A percentile compares a stretch with the other conserved stretches of the same genome.
phyloP scores from a whole-genome alignment of 345 rosid species.

The Citropsis articulata region DNA sequence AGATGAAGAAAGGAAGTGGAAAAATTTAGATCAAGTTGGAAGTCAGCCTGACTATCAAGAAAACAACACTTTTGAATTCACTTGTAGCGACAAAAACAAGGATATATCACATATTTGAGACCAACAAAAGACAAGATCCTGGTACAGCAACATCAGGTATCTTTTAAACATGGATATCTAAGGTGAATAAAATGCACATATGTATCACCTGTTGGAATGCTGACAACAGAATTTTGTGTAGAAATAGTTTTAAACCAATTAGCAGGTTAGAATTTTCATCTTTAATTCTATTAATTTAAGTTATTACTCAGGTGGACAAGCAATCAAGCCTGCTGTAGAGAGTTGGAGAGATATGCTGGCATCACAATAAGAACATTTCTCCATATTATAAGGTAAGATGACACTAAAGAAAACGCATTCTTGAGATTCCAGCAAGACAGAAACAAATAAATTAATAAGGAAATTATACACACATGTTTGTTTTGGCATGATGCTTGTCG shows the following conservation, averaged over 20 bases:
- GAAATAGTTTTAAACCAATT: background rate
- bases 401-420: background rate
- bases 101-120: background rate
- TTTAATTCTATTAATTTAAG: background rate
- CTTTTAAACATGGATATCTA: background rate
- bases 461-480: slow-evolving; percentile 65
- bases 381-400: background rate
- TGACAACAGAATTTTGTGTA: background rate
- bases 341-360: background rate
- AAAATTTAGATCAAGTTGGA: background rate
- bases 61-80: background rate
- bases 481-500: slow-evolving; percentile 91
- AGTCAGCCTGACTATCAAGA: slow-evolving; percentile 3
- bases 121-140: background rate
- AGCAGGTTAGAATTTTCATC: background rate
- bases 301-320: background rate
- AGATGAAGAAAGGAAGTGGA: background rate
- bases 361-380: background rate
- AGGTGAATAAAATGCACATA: background rate
- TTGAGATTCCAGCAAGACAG: background rate
- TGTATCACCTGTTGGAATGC: background rate
- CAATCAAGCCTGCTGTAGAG: background rate
- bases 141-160: background rate
- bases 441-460: slow-evolving; percentile 7
- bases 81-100: background rate